Conservation (phyloP, 148 eudicot species). For the Camellia granthamiana region DNA sequence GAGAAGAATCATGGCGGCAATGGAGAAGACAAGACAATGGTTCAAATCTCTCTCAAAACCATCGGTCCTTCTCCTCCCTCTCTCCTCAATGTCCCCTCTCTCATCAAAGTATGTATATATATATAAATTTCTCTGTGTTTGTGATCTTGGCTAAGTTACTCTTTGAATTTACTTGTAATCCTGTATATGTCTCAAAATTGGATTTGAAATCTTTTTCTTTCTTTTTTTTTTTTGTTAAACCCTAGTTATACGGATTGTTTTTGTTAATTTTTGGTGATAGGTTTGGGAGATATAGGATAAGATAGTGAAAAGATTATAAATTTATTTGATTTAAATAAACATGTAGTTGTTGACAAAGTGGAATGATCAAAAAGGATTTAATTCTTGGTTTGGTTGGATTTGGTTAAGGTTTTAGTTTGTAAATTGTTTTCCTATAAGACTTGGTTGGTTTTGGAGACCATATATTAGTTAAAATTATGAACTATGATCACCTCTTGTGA, state of each 20-base stretch:
- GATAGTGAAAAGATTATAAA: no score
- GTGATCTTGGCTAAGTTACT: not conserved
- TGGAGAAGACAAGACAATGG: slow-evolving; percentile 28
- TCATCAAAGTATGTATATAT: slow-evolving; percentile 44
- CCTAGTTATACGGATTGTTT: not conserved
- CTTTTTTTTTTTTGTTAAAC: not conserved
- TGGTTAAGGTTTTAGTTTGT: not conserved
- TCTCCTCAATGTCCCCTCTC: slow-evolving; percentile 56
- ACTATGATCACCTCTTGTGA: not conserved
- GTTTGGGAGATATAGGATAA: no score
- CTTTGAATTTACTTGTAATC: not conserved
- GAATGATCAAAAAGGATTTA: no score
- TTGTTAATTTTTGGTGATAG: not conserved
- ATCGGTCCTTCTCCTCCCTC: slow-evolving; percentile 83
- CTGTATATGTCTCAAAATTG: not conserved
- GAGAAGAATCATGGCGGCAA: slow-evolving; percentile 22
- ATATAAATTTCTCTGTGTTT: not conserved
- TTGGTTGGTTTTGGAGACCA: not conserved
- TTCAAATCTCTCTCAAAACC: slow-evolving; percentile 57
- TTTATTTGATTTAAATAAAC: no score
- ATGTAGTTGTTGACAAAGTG: no score
- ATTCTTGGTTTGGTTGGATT: no score
- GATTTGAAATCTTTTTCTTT: not conserved
- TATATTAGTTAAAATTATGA: not conserved
- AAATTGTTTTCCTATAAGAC: not conserved